Conservation (phyloP, 139 green algal species). For the Bryopsis sp. region DNA sequence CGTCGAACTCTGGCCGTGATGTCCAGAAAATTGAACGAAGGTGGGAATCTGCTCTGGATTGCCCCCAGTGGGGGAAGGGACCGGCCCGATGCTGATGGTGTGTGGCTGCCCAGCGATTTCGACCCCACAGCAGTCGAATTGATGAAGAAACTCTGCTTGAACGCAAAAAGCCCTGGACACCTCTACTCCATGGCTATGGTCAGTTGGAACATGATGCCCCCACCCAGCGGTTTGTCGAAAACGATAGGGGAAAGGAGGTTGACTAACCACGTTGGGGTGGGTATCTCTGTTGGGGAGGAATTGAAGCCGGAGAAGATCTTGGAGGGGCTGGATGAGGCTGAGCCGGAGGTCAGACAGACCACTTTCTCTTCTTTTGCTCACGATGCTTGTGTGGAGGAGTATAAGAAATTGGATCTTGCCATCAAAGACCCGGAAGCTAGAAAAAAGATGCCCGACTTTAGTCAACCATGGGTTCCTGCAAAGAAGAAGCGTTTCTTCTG, state of each 20-base stretch:
- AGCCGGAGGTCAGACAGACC: too few relatives aligned
- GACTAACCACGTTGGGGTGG: conserved; percentile 59
- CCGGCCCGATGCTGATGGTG: conserved; percentile 47
- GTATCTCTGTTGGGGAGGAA: conserved; percentile 52
- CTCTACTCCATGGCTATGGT: conserved; percentile 92
- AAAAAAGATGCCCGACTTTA: neutral
- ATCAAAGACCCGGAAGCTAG: neutral
- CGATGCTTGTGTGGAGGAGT: conserved; percentile 3
- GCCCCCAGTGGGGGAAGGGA: conserved; percentile 78
- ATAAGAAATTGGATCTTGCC: neutral
- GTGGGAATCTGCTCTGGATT: conserved; percentile 87
- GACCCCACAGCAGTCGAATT: conserved; percentile 84
- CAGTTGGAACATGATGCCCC: conserved; percentile 86
- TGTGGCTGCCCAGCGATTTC: conserved; percentile 64
- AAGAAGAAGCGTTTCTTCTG: neutral
- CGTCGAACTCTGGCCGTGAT: conserved; percentile 70
- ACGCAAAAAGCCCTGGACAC: conserved; percentile 60
- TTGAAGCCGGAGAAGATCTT: conserved; percentile 1
- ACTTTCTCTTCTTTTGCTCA: too few relatives aligned
- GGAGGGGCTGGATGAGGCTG: neutral
- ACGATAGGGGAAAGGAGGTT: conserved; percentile 67
- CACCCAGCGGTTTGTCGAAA: conserved; percentile 57
- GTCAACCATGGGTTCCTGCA: neutral
- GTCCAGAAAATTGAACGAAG: conserved; percentile 50
- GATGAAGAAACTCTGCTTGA: conserved; percentile 62